Base-by-base conservation (phyloP, 371 early-diverging fungal species). In the Homolaphlyctis polyrhiza region DNA sequence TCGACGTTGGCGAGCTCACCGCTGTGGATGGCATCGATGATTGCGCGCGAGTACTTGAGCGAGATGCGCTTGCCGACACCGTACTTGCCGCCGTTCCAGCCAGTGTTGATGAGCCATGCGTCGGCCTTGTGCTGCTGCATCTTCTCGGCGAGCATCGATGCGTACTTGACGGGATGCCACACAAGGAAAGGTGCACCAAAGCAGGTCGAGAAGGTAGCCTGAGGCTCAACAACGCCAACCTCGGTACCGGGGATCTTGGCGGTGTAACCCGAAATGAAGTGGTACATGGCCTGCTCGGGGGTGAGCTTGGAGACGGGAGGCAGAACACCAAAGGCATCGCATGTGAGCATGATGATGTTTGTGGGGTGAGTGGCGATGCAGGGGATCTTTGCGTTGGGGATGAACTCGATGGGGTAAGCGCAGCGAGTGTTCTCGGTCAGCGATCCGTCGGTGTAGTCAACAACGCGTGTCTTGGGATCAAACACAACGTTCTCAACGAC, bases 81-180 rank as follows among this genome's bases (percentile, higher is more conserved):
- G 75, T 92, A 94, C 23, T 87, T 84, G 57, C 97, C 98, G 72
- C 97, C 96, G 74, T 84, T 91, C 97, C 98, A 97, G 57, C 98
- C 98, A 49, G 98, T 97, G 89, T 97, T 97, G 84, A 97, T 89
- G 76, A 97, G 81, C 96, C 97, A 97, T 29, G 91, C 96, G 74
- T 92, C 79, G 59, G 91, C 91, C 74, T 87, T 80, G 84, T 97
- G 92, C 57, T 89, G 55, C 67, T 85, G 74, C 87, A 97, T 94
- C 88, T 95, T 94, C 43, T 92, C 86, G 11, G 97, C 96, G 62
- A 97, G 83, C 96, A 97, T 97, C 73, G 87, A 85, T 34, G 98
- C 98, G 80, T 97, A 97, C 71, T 91, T 91, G 71, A 89, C 89
- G 50, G 98, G 98, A 78, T 97, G 98, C 81, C 92, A 90, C 61